A percentile compares a stretch with the other conserved stretches of the same genome.
phyloP scores from a whole-genome alignment of 805 yeast genomes.

The Ascoidea rubescens region DNA sequence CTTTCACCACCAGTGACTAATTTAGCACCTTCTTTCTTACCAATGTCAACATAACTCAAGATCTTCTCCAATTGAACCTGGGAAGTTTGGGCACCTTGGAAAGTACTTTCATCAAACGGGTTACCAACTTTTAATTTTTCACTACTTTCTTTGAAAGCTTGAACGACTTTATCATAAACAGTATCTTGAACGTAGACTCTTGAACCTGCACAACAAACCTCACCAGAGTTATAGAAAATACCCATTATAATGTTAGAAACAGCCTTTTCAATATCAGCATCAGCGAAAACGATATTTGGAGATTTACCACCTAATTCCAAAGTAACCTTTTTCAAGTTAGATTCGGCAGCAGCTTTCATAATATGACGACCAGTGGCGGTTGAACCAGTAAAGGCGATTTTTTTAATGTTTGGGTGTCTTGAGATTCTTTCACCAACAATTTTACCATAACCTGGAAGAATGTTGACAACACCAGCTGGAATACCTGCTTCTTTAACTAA shows the following conservation, averaged over 20 bases:
- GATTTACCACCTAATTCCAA: conserved; percentile 61
- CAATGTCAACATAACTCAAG: conserved; percentile 40
- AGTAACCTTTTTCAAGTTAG: conserved; percentile 53
- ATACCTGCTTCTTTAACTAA: conserved; percentile 44
- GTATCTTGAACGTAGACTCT: conserved; percentile 50
- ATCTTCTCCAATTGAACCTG: conserved; percentile 44
- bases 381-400: conserved; percentile 58
- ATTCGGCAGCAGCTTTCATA: conserved; percentile 45
- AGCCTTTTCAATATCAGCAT: conserved; percentile 37
- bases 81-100: conserved; percentile 58
- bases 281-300: conserved; percentile 50
- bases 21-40: conserved; percentile 44
- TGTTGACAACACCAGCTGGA: conserved; percentile 52
- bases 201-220: conserved; percentile 59
- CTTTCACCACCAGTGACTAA: conserved; percentile 48
- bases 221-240: conserved; percentile 59
- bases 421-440: conserved; percentile 46
- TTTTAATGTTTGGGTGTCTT: conserved; percentile 41
- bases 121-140: conserved; percentile 44
- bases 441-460: conserved; percentile 49
- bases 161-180: conserved; percentile 37
- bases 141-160: conserved; percentile 34
- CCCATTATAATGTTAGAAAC: conserved; percentile 35
- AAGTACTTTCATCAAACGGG: conserved; percentile 42
- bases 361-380: conserved; percentile 48